phyloP scores from a whole-genome alignment of 2,329 filamentous ascomycete genomes.

The Colletotrichum aenigma region DNA sequence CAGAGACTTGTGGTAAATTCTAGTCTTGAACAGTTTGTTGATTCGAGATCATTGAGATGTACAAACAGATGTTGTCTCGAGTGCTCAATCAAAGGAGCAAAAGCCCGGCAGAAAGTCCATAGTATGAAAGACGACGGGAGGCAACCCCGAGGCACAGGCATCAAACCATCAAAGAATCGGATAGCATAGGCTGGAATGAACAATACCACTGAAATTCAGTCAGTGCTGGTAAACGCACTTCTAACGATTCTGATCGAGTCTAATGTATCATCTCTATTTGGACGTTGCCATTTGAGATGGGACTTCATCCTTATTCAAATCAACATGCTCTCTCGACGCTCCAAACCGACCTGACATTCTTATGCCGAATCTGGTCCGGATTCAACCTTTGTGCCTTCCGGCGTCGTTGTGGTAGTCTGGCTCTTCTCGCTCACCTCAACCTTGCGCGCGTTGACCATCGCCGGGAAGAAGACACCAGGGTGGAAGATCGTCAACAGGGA shows the following conservation, averaged over 20 bases:
- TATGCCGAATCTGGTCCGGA: constrained; percentile 4
- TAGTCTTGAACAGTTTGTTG: neutral
- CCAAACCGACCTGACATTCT: neutral
- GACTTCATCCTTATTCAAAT: neutral
- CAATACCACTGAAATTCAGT: neutral
- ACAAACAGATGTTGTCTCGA: neutral
- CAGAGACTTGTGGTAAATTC: neutral
- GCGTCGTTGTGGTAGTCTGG: constrained; percentile 20
- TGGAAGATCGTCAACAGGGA: constrained; percentile 56
- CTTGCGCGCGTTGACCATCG: constrained; percentile 44
- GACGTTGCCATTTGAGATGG: neutral
- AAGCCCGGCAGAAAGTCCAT: neutral
- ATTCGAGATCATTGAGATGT: neutral
- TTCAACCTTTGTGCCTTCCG: constrained; percentile 13
- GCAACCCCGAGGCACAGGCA: neutral
- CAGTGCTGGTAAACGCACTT: neutral
- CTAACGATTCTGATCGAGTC: neutral
- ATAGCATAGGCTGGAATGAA: neutral
- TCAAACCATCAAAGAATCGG: neutral
- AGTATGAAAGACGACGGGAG: neutral
- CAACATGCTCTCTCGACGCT: neutral
- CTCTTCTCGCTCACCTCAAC: constrained; percentile 23
- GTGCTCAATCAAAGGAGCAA: neutral
- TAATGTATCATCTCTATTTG: neutral
- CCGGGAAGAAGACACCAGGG: constrained; percentile 59